A percentile compares a stretch with the other conserved stretches of the same genome.
Evolutionary conservation across 1,284 basidiomycete species (phyloP).

Genomic region (Hemileia vastatrix): DNA sequence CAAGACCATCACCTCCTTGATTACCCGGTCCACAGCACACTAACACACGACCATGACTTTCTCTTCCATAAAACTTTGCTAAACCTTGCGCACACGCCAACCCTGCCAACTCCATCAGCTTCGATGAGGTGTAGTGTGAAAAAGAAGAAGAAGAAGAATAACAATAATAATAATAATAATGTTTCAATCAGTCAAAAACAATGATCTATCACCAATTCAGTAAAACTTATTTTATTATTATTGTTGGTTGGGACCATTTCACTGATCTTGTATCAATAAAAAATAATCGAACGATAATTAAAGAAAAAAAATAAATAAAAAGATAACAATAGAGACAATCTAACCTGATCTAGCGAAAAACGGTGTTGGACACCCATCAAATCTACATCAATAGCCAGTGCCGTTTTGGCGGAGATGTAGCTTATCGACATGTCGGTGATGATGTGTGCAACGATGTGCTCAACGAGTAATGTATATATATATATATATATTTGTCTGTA

Average conservation of each 20-base stretch:
- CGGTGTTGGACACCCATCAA: constrained; percentile 13
- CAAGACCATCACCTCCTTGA: constrained; percentile 85
- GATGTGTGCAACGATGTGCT: too few relatives aligned
- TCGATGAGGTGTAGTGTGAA: not conserved
- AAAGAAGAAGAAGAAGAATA: too few relatives aligned
- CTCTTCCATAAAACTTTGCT: constrained; percentile 61
- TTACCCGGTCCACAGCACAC: constrained; percentile 92
- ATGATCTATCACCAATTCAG: not conserved
- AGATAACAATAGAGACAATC: not conserved
- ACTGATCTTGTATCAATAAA: not conserved
- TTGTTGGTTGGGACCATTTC: not conserved
- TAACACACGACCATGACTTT: constrained; percentile 62
- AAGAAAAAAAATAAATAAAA: not conserved
- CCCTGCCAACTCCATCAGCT: constrained; percentile 99
- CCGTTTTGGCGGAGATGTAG: not conserved
- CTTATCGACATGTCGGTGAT: too few relatives aligned
- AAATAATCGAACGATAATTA: not conserved
- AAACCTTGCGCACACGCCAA: constrained; percentile 85
- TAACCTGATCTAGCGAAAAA: constrained; percentile 1
- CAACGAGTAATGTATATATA: too few relatives aligned
- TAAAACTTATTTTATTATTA: not conserved
- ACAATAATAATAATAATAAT: too few relatives aligned
- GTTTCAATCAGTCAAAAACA: too few relatives aligned
- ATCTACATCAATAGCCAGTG: constrained; percentile 5
- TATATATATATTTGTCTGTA: too few relatives aligned